Evolutionary conservation across 495 filamentous ascomycete species (phyloP).

Genomic region (Trichoderma erinaceum): DNA sequence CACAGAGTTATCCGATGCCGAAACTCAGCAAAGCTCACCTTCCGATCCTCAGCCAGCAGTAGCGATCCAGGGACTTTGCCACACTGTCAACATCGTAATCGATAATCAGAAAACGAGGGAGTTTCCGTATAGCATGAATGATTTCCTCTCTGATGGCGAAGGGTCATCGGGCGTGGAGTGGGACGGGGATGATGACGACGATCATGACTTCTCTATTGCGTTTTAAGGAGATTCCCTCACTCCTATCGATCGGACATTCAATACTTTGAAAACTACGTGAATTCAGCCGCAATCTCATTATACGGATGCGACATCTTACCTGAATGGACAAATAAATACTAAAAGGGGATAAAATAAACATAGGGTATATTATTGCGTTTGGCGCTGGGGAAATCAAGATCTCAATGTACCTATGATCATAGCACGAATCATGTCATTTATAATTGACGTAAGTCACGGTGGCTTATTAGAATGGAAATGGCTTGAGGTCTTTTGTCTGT

Average conservation of each 20-base stretch:
- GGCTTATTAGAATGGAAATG: too few species aligned
- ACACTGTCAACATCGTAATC: constrained; percentile 70
- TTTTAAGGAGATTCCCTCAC: background rate
- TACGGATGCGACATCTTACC: too few species aligned
- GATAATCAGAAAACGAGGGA: constrained; percentile 78
- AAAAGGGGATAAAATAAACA: too few species aligned
- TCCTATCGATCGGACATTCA: background rate
- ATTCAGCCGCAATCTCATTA: too few species aligned
- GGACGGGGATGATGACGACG: constrained; percentile 49
- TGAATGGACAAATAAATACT: too few species aligned
- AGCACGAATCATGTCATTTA: too few species aligned
- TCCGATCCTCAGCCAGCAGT: constrained; percentile 17
- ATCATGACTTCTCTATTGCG: constrained; percentile 16
- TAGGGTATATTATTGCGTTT: too few species aligned
- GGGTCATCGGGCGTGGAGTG: constrained; percentile 71
- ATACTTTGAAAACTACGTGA: too few species aligned
- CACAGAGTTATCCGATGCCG: background rate
- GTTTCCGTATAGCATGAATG: constrained; percentile 62
- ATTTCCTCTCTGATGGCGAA: constrained; percentile 71
- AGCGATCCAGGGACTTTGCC: constrained; percentile 69
- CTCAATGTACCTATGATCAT: too few species aligned
- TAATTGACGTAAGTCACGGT: too few species aligned
- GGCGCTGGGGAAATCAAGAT: too few species aligned
- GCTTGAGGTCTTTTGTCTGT: too few species aligned
- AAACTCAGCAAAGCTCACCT: background rate